phyloP scores from a whole-genome alignment of 73 alveolate genomes.

The Symbiodinium pilosum region DNA sequence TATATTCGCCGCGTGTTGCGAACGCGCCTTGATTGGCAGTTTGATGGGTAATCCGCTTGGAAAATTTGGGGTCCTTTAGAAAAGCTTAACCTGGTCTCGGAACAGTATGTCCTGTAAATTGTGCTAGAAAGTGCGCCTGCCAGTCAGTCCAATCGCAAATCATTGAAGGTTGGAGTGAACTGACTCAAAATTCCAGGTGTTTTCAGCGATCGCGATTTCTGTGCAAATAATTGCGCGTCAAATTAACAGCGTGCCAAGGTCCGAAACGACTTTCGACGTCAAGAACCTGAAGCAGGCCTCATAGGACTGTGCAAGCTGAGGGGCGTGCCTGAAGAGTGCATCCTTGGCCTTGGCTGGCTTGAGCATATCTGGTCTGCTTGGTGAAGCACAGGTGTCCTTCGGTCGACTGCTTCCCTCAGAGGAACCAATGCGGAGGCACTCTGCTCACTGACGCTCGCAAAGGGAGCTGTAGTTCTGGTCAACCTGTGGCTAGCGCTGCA shows the following conservation, averaged over 20 bases:
- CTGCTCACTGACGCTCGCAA: no score
- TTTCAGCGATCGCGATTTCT: background rate
- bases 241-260: no score
- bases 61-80: background rate
- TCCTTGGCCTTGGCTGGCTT: no score
- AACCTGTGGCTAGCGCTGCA: background rate
- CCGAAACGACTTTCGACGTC: background rate
- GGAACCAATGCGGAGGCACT: background rate
- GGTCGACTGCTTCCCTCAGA: background rate
- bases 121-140: no score
- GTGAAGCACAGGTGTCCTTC: background rate
- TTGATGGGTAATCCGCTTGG: background rate
- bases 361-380: no score
- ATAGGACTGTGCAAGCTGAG: no score
- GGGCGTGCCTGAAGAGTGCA: no score
- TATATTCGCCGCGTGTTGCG: constrained; percentile 15
- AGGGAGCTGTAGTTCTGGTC: background rate
- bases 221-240: no score
- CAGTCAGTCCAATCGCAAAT: no score
- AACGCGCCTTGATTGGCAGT: background rate
- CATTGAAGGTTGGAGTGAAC: background rate
- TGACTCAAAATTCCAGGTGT: background rate
- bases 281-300: constrained; percentile 17
- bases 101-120: no score
- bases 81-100: background rate